Conservation (phyloP, 139 green algal species). For the Chlamydomonas sphaeroides region DNA sequence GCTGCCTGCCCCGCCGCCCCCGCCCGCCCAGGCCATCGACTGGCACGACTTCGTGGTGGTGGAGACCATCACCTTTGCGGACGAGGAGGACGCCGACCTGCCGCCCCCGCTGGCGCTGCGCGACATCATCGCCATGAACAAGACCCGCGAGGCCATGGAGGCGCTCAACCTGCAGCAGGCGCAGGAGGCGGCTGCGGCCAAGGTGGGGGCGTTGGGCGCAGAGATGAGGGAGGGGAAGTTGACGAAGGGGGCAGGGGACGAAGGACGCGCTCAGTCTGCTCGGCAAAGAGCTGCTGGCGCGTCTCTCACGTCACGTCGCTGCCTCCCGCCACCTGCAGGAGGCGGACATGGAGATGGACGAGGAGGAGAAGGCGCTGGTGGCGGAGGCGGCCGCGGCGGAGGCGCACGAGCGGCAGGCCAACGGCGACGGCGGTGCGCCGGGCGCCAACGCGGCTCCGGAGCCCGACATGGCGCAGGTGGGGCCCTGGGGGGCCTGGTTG, state of each 20-base stretch:
- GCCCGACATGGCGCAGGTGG: no score
- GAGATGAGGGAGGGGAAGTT: background rate
- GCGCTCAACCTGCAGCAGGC: slow-evolving; percentile 37
- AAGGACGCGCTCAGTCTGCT: background rate
- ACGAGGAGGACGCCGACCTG: slow-evolving; percentile 91
- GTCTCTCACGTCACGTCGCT: no score
- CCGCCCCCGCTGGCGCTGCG: slow-evolving; percentile 82
- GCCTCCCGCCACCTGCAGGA: slow-evolving; percentile 14
- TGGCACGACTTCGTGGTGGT: slow-evolving; percentile 98
- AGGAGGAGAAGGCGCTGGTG: slow-evolving; percentile 88
- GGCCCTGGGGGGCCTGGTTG: no score
- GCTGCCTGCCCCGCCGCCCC: no score
- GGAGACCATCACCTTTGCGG: slow-evolving; percentile 95
- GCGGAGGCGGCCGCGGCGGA: slow-evolving; percentile 60
- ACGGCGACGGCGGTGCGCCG: background rate
- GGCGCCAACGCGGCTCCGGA: slow-evolving; percentile 20
- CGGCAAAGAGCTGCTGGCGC: no score
- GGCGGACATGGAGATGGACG: slow-evolving; percentile 92
- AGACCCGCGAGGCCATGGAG: slow-evolving; percentile 47
- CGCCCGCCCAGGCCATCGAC: slow-evolving; percentile 34
- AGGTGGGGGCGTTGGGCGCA: background rate
- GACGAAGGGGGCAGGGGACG: no score
- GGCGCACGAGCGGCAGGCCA: background rate
- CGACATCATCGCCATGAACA: slow-evolving; percentile 86
- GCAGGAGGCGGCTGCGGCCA: slow-evolving; percentile 6